Evolutionary conservation across 305 asterid genomes (phyloP).

Genomic region (Stenogyne calaminthoides): DNA sequence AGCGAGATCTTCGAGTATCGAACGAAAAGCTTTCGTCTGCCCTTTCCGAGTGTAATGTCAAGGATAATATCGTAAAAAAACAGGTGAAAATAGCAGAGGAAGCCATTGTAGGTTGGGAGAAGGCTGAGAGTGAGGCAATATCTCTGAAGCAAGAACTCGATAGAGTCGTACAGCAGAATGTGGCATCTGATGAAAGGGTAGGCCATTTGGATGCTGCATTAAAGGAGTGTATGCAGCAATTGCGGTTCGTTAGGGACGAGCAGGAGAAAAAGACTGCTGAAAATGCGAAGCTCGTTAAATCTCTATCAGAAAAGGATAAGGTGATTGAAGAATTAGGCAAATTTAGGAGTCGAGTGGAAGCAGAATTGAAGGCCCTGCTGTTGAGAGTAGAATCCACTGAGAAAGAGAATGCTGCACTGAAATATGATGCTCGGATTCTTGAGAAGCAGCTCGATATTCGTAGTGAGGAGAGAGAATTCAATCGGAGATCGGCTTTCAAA

Average conservation of each 20-base stretch:
- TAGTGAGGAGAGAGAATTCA: slow-evolving; percentile 80
- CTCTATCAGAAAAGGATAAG: slow-evolving; percentile 67
- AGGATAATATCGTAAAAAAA: slow-evolving; percentile 66
- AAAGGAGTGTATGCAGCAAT: slow-evolving; percentile 90
- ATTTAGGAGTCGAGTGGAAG: slow-evolving; percentile 48
- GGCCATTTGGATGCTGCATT: slow-evolving; percentile 79
- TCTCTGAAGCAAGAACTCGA: slow-evolving; percentile 71
- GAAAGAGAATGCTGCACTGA: slow-evolving; percentile 75
- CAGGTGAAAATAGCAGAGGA: slow-evolving; percentile 87
- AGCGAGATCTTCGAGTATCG: slow-evolving; percentile 51
- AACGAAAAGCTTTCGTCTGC: slow-evolving; percentile 69
- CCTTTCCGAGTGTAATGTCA: slow-evolving; percentile 60
- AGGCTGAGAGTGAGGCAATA: slow-evolving; percentile 66
- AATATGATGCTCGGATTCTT: slow-evolving; percentile 66
- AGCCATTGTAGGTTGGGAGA: slow-evolving; percentile 93
- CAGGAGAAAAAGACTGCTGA: slow-evolving; percentile 70
- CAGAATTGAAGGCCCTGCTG: slow-evolving; percentile 52
- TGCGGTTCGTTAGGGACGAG: slow-evolving; percentile 68
- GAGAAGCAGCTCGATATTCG: slow-evolving; percentile 86
- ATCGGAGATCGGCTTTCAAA: slow-evolving; percentile 48
- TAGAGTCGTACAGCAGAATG: slow-evolving; percentile 57
- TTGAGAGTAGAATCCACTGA: slow-evolving; percentile 65
- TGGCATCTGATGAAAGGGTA: slow-evolving; percentile 62
- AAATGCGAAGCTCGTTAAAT: slow-evolving; percentile 62
- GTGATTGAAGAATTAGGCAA: slow-evolving; percentile 61